A percentile compares a stretch with the other conserved stretches of the same genome.
Evolutionary conservation across 2,329 filamentous ascomycete genomes (phyloP).

Genomic region (Aspergillus pseudoterreus): DNA sequence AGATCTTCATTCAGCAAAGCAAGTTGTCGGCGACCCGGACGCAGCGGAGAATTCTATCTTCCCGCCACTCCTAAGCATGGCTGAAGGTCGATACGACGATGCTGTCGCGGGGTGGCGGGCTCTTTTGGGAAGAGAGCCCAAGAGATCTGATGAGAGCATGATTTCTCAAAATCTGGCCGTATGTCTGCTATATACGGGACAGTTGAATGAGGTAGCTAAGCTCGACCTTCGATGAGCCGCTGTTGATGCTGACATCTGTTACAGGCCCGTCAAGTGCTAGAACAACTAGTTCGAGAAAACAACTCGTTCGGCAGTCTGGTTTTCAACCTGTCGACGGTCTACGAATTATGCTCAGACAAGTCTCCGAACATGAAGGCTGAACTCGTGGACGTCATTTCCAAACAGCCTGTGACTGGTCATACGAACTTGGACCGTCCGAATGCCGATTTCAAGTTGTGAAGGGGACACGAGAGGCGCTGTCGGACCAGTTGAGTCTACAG

Average conservation of each 20-base stretch:
- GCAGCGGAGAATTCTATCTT: slow-evolving; percentile 40
- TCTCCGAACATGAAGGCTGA: slow-evolving; percentile 65
- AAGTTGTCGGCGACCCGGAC: slow-evolving; percentile 43
- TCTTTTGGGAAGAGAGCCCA: slow-evolving; percentile 46
- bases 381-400: slow-evolving; percentile 67
- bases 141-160: slow-evolving; percentile 59
- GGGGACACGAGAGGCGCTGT: not conserved
- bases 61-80: slow-evolving; percentile 69
- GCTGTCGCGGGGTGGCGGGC: slow-evolving; percentile 61
- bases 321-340: slow-evolving; percentile 87
- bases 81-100: slow-evolving; percentile 66
- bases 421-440: slow-evolving; percentile 68
- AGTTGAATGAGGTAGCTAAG: slow-evolving; percentile 63
- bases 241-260: slow-evolving; percentile 6
- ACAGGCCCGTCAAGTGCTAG: slow-evolving; percentile 64
- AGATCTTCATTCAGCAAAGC: slow-evolving; percentile 65
- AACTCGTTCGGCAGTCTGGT: slow-evolving; percentile 73
- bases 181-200: slow-evolving; percentile 75
- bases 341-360: slow-evolving; percentile 83
- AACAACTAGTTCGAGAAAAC: slow-evolving; percentile 60
- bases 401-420: slow-evolving; percentile 50
- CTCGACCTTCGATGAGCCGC: slow-evolving; percentile 3
- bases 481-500: no score
- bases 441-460: slow-evolving; percentile 70
- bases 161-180: slow-evolving; percentile 79